Conservation (phyloP, 257 asterid species). For the Phtheirospermum japonicum region DNA sequence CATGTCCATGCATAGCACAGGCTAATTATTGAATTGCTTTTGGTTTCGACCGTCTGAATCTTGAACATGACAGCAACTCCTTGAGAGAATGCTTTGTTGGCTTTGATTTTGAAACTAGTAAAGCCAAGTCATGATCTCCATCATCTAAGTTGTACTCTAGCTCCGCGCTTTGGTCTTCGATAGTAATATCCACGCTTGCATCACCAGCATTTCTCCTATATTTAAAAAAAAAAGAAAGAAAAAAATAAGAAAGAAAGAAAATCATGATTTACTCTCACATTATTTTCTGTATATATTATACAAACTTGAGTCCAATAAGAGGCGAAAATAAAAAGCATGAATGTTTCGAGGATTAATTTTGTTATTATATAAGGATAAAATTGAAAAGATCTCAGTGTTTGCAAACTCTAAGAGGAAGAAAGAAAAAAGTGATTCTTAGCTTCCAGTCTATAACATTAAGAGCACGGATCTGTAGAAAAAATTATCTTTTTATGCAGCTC, state of each 20-base stretch:
- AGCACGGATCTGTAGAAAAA: no score
- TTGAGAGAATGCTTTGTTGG: constrained; percentile 30
- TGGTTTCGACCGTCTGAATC: constrained; percentile 7
- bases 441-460: no score
- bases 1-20: not conserved
- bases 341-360: not conserved
- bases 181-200: not conserved
- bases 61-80: constrained; percentile 39
- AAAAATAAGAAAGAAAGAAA: no score
- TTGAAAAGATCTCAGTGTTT: no score
- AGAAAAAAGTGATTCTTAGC: not conserved
- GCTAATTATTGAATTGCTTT: not conserved
- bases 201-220: constrained; percentile 22
- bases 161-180: constrained; percentile 23
- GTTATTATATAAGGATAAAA: no score
- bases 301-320: no score
- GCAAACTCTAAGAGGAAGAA: no score
- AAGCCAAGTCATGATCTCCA: constrained; percentile 24
- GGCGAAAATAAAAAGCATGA: not conserved
- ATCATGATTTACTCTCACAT: no score
- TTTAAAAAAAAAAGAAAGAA: not conserved
- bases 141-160: not conserved
- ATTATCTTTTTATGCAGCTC: no score
- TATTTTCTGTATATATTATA: no score
- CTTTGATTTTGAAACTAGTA: constrained; percentile 27